phyloP scores from a whole-genome alignment of 2,329 filamentous ascomycete species.

The Pseudogymnoascus destructans region DNA sequence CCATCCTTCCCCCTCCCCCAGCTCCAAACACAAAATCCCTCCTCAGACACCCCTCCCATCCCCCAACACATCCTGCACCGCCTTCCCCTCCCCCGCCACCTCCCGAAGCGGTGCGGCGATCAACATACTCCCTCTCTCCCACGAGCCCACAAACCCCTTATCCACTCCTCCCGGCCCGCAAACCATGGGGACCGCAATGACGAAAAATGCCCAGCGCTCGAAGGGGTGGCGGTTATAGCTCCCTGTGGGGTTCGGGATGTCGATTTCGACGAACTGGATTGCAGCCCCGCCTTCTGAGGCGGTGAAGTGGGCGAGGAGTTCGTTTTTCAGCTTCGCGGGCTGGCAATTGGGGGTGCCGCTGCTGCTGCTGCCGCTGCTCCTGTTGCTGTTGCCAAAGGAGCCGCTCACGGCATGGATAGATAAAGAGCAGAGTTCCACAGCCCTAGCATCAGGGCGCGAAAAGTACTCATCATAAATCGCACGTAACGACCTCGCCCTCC shows the following conservation, averaged over 20 bases:
- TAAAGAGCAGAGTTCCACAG: not conserved
- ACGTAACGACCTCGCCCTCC: not conserved
- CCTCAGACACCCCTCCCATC: not conserved
- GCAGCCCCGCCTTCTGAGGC: not conserved
- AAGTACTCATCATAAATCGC: not conserved
- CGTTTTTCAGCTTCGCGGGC: not conserved
- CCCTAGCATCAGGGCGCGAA: not conserved
- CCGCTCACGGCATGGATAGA: not conserved
- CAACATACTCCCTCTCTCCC: not conserved
- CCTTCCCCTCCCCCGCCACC: not conserved
- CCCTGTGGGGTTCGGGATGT: not conserved
- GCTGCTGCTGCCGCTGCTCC: not conserved
- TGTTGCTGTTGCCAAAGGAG: not conserved
- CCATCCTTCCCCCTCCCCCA: not conserved
- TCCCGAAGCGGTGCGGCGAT: not conserved
- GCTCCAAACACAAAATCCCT: not conserved
- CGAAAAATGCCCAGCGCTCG: not conserved
- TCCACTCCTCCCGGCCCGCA: not conserved
- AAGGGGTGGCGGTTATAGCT: not conserved
- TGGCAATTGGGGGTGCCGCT: not conserved
- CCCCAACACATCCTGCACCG: not conserved
- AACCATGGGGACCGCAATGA: not conserved
- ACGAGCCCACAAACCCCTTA: not conserved
- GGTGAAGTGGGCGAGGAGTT: not conserved
- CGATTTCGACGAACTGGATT: not conserved